Percentiles rank a stretch among this genome's conserved stretches.
Evolutionary conservation across 805 yeast species (phyloP).

Genomic region (Ogataea philodendri): DNA sequence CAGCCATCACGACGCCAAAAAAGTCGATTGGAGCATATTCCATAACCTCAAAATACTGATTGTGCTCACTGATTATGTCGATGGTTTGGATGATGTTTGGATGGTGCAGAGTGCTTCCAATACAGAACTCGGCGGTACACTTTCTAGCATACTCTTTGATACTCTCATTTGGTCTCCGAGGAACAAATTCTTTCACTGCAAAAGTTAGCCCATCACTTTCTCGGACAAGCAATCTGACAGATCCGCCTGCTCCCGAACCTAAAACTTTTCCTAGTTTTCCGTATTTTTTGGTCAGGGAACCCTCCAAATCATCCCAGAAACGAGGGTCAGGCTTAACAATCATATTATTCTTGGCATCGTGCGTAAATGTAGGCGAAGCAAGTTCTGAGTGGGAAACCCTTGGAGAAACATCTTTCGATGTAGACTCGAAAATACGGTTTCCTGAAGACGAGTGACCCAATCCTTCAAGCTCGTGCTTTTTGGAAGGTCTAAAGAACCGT

Average conservation of each 20-base stretch:
- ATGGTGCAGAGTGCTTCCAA: slow-evolving; percentile 78
- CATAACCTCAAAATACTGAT: slow-evolving; percentile 78
- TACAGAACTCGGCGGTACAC: slow-evolving; percentile 86
- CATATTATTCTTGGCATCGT: slow-evolving; percentile 40
- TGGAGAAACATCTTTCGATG: slow-evolving; percentile 23
- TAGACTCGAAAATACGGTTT: slow-evolving; percentile 28
- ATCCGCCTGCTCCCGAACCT: slow-evolving; percentile 88
- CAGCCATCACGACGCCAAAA: slow-evolving; percentile 85
- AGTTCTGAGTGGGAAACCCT: slow-evolving; percentile 22
- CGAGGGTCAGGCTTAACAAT: slow-evolving; percentile 37
- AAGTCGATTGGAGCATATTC: slow-evolving; percentile 84
- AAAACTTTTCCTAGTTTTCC: slow-evolving; percentile 71
- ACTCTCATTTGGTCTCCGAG: slow-evolving; percentile 66
- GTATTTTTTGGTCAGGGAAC: slow-evolving; percentile 56
- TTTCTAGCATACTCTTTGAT: slow-evolving; percentile 79
- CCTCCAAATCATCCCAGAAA: slow-evolving; percentile 49
- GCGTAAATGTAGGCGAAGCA: slow-evolving; percentile 38
- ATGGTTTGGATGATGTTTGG: slow-evolving; percentile 78
- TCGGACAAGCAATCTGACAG: slow-evolving; percentile 69
- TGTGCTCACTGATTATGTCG: slow-evolving; percentile 67
- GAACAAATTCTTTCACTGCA: slow-evolving; percentile 82
- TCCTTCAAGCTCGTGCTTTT: slow-evolving; percentile 24
- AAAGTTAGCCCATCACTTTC: slow-evolving; percentile 68
- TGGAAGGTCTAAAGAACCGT: slow-evolving; percentile 64
- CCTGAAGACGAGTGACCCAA: slow-evolving; percentile 28